Conservation (phyloP, 106 monocot species). For the Acanthochlamys bracteata region DNA sequence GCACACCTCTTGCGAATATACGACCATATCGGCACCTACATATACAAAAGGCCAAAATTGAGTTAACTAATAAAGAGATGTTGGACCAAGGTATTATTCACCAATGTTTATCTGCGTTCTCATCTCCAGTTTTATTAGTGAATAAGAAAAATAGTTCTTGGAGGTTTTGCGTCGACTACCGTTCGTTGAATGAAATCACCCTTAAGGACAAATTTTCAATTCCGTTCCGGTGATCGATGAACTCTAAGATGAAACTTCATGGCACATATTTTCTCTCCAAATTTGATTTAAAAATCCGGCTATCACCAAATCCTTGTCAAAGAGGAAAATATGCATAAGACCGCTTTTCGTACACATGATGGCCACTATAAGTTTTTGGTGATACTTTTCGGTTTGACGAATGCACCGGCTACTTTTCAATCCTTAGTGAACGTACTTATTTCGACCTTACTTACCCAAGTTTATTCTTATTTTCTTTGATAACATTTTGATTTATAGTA, state of each 20-base stretch:
- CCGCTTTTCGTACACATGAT: neutral
- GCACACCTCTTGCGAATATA: no score
- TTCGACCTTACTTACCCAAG: neutral
- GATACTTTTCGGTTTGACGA: neutral
- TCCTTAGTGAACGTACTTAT: neutral
- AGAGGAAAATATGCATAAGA: neutral
- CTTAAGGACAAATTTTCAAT: constrained; percentile 2
- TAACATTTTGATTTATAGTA: neutral
- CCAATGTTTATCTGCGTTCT: neutral
- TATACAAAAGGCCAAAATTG: no score
- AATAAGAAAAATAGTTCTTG: constrained; percentile 1
- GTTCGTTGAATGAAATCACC: neutral
- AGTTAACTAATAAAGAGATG: neutral
- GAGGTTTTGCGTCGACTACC: neutral
- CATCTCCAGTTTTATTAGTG: constrained; percentile 1
- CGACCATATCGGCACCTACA: no score
- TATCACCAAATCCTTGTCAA: neutral
- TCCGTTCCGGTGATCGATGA: constrained; percentile 3
- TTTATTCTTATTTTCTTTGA: neutral
- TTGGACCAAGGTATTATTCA: neutral
- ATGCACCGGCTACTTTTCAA: neutral
- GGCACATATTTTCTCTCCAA: neutral
- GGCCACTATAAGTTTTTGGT: constrained; percentile 1
- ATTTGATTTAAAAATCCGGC: neutral
- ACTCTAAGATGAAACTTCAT: neutral